Conservation (phyloP, 345 rosid species). For the Eucalyptus regnans region DNA sequence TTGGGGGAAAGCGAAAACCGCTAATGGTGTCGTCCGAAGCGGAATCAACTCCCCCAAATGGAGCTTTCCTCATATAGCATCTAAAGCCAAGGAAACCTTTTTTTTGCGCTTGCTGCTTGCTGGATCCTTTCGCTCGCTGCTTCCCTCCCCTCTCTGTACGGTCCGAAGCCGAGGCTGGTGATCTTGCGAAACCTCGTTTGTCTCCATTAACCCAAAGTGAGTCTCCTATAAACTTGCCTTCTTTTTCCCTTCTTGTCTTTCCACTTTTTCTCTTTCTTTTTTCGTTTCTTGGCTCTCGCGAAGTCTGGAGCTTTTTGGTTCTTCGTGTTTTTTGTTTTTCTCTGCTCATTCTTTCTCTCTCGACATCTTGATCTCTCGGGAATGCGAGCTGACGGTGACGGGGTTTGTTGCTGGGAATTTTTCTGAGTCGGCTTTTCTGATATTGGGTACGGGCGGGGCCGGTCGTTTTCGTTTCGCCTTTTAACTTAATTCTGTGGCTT, state of each 20-base stretch:
- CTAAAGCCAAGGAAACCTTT: background rate
- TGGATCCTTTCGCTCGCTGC: background rate
- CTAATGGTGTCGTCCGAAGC: background rate
- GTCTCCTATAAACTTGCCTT: background rate
- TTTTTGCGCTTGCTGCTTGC: background rate
- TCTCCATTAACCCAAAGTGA: background rate
- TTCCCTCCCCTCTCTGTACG: background rate
- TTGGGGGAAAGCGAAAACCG: background rate
- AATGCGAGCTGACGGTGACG: background rate
- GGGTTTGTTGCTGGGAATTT: background rate
- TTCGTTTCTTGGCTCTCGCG: background rate
- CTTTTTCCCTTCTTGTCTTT: background rate
- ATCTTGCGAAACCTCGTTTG: background rate
- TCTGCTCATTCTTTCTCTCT: background rate
- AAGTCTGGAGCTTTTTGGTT: background rate
- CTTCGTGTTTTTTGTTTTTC: background rate
- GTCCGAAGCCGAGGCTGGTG: background rate
- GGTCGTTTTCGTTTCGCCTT: background rate
- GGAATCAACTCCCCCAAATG: background rate
- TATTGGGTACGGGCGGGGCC: background rate
- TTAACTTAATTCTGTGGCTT: background rate
- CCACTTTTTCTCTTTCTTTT: background rate
- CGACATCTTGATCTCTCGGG: background rate
- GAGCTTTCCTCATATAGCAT: slow-evolving; percentile 25
- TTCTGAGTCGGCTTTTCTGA: background rate